phyloP scores from a whole-genome alignment of 768 basidiomycete species.

The Psilocybe azurescens region DNA sequence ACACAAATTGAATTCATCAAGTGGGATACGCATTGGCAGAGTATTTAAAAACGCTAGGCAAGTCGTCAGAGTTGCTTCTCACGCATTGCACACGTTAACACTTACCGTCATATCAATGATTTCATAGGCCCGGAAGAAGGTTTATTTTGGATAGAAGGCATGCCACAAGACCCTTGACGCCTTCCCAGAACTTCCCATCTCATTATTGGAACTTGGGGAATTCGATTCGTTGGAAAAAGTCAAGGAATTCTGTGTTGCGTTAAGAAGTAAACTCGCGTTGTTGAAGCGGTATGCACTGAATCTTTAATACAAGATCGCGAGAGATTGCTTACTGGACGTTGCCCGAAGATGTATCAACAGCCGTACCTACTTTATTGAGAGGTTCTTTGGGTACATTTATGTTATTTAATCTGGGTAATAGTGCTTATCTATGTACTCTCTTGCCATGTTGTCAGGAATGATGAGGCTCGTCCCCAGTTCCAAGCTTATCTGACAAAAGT shows the following conservation, averaged over 20 bases:
- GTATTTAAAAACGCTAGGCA: slow-evolving; percentile 7
- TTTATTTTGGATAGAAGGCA: slow-evolving; percentile 41
- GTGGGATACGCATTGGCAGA: too few relatives aligned
- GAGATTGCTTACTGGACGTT: neutral
- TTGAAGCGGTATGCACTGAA: slow-evolving; percentile 31
- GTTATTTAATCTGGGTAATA: neutral
- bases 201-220: slow-evolving; percentile 27
- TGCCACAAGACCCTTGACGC: slow-evolving; percentile 35
- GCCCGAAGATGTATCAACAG: slow-evolving; percentile 41
- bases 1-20: too few relatives aligned
- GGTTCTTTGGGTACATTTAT: slow-evolving; percentile 43
- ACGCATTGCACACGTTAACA: neutral
- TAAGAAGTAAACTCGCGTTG: slow-evolving; percentile 36
- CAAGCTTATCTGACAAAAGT: neutral
- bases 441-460: slow-evolving; percentile 12
- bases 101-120: neutral
- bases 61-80: neutral
- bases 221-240: slow-evolving; percentile 36
- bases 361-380: slow-evolving; percentile 41
- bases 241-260: slow-evolving; percentile 35
- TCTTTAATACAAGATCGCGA: neutral
- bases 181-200: slow-evolving; percentile 31
- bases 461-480: slow-evolving; percentile 12
- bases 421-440: neutral
- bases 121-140: slow-evolving; percentile 35